Conservation (phyloP, 768 basidiomycete genomes). For the Mycena sanguinolenta region DNA sequence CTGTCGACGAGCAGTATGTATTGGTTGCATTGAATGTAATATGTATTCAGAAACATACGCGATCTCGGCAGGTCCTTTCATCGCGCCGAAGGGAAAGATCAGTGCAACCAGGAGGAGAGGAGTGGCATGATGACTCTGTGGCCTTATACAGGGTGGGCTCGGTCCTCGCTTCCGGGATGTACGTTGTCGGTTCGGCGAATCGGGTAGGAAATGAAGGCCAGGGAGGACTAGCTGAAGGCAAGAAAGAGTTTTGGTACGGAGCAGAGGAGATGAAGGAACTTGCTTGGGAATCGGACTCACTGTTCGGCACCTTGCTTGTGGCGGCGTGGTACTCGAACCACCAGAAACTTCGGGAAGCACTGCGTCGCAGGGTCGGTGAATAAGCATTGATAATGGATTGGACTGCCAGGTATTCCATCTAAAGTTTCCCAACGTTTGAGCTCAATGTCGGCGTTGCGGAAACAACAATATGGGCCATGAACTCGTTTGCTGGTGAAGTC, state of each 20-base stretch:
- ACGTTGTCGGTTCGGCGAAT: constrained; percentile 18
- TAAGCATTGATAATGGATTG: too few relatives aligned
- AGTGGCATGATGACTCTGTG: constrained; percentile 24
- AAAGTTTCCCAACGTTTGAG: too few relatives aligned
- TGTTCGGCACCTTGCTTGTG: constrained; percentile 6
- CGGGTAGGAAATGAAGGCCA: constrained; percentile 19
- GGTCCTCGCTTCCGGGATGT: constrained; percentile 28
- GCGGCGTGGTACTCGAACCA: neutral
- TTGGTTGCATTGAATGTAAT: constrained; percentile 1
- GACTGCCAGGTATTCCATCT: too few relatives aligned
- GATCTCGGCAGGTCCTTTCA: constrained; percentile 31
- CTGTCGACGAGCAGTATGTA: neutral
- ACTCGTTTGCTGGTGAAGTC: too few relatives aligned
- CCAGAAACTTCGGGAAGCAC: neutral
- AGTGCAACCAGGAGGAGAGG: constrained; percentile 17
- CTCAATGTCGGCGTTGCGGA: too few relatives aligned
- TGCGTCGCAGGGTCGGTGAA: neutral
- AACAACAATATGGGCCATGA: too few relatives aligned
- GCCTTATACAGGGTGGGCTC: constrained; percentile 31
- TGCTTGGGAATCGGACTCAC: neutral
- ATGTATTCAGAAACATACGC: constrained; percentile 23
- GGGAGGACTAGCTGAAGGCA: neutral
- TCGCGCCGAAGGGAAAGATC: neutral
- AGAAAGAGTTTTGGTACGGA: neutral
- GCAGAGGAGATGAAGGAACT: neutral